phyloP scores from a whole-genome alignment of 352 stramenopile genomes.

The Globisporangium ultimum region DNA sequence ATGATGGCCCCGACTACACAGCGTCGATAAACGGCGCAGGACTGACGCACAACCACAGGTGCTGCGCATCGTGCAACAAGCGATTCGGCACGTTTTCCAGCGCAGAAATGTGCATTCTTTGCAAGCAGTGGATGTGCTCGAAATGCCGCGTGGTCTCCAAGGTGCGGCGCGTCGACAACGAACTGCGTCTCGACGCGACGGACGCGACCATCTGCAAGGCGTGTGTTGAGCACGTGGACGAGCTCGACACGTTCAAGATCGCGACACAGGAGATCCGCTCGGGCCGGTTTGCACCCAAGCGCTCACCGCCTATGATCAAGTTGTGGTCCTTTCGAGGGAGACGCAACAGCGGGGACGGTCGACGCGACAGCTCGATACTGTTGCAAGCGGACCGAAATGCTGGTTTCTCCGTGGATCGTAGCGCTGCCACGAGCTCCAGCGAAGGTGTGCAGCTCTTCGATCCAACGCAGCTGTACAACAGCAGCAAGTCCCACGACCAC shows the following conservation, averaged over 20 bases:
- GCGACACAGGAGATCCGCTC: constrained; percentile 26
- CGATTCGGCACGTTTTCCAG: constrained; percentile 22
- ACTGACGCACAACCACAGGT: background rate
- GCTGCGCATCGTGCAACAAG: constrained; percentile 17
- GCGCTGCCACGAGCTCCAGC: too few species aligned
- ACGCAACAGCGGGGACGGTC: background rate
- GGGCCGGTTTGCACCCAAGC: constrained; percentile 14
- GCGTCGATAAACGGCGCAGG: constrained; percentile 4
- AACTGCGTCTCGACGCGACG: constrained; percentile 24
- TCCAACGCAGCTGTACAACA: background rate
- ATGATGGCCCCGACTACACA: constrained; percentile 4
- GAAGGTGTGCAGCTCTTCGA: background rate
- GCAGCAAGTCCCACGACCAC: background rate
- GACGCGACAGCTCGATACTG: too few species aligned
- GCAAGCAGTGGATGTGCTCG: constrained; percentile 24
- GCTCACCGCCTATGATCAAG: constrained; percentile 1
- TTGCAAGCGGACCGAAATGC: too few species aligned
- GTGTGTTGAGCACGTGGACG: constrained; percentile 25
- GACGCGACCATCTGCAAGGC: constrained; percentile 29
- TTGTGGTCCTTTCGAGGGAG: constrained; percentile 3
- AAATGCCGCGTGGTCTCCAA: constrained; percentile 21
- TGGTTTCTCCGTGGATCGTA: too few species aligned
- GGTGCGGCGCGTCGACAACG: constrained; percentile 17
- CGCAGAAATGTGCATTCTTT: constrained; percentile 25
- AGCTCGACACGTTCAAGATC: constrained; percentile 20